Percentiles rank a stretch among this genome's conserved stretches.
phyloP scores from a whole-genome alignment of 345 rosid species.

The Combretum micranthum region DNA sequence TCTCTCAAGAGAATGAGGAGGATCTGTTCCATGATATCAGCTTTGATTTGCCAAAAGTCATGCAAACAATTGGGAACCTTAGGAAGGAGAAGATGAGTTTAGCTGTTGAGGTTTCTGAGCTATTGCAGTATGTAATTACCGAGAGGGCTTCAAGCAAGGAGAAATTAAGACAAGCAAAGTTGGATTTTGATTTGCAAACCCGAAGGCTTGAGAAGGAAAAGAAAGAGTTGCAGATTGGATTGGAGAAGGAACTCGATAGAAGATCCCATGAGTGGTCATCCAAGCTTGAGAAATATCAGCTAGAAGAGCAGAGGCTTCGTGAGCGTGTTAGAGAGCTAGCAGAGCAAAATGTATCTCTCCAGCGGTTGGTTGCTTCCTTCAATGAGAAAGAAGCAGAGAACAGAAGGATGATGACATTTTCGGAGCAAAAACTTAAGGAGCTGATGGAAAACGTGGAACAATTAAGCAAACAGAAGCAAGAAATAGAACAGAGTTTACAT shows the following conservation, averaged over 20 bases:
- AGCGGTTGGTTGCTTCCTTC: constrained; percentile 66
- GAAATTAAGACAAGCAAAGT: constrained; percentile 44
- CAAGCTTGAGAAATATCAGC: constrained; percentile 73
- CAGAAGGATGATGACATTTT: constrained; percentile 42
- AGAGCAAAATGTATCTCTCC: constrained; percentile 92
- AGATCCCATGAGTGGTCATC: constrained; percentile 89
- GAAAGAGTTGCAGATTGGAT: constrained; percentile 59
- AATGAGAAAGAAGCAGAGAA: constrained; percentile 66
- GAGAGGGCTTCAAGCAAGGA: constrained; percentile 66
- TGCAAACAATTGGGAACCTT: constrained; percentile 50
- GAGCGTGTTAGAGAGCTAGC: constrained; percentile 95
- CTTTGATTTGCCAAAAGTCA: constrained; percentile 53
- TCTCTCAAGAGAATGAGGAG: constrained; percentile 63
- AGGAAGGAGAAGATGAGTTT: constrained; percentile 63
- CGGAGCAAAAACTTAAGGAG: constrained; percentile 55
- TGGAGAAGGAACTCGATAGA: constrained; percentile 96
- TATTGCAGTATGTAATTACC: constrained; percentile 49
- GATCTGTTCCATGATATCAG: constrained; percentile 45
- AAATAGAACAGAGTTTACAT: constrained; percentile 35
- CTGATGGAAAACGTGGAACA: constrained; percentile 47
- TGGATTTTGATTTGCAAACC: constrained; percentile 46
- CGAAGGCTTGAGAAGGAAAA: constrained; percentile 71
- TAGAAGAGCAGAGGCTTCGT: constrained; percentile 88
- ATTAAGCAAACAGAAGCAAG: constrained; percentile 42
- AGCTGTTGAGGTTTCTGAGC: constrained; percentile 65